Evolutionary conservation across 139 green algal genomes (phyloP), one percentile per base, ranked within the genome.

Genomic region (Picochlorum sp.): DNA sequence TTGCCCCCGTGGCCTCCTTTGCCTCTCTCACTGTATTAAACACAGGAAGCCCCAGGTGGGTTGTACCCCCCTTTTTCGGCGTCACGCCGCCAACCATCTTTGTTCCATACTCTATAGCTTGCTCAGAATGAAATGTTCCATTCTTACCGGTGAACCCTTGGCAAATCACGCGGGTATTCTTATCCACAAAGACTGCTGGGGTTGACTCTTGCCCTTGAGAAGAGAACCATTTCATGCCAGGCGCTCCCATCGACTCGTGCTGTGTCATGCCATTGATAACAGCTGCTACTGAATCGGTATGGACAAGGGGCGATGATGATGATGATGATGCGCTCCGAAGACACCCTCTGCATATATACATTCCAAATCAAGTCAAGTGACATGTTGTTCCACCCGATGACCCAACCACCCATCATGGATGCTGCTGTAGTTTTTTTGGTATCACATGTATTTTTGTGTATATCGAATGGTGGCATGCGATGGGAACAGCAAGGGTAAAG

Each of bases 91-190:
- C 93, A 18, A 99, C 94, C 86, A 99, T 96, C 23, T 97, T 78
- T 1, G 94, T 99, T 38, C 94, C 94, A 67, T 99, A 99, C 4
- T 81, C 81, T 59, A 99, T 98, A 20, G 94, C 93, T 88, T 97
- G 82, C 73, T 98, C 77, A 3, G 86, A 92, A 72, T 99, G 94
- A 74, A 98, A 99, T 37, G 87, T 98, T 38, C 94, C 94, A 49
- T 94, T 99, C 81, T 96, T 97, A 44, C 94, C 94, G 2, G 94
- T 99, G 58, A 99, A 76, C 23, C 94, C 94, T 70, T 96, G 88
- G 64, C 82, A 90, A 38, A 96, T 91, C 11, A 97, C 91, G 62
- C 90, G 95, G 7, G 94, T 99, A 56, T 80, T 83, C 62, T 95
- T 94, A 66, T 98, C 83, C 7, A 98, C 83, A 71, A 98, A 98